Conservation (phyloP, 2,329 filamentous ascomycete genomes). For the Ascochyta lentis region DNA sequence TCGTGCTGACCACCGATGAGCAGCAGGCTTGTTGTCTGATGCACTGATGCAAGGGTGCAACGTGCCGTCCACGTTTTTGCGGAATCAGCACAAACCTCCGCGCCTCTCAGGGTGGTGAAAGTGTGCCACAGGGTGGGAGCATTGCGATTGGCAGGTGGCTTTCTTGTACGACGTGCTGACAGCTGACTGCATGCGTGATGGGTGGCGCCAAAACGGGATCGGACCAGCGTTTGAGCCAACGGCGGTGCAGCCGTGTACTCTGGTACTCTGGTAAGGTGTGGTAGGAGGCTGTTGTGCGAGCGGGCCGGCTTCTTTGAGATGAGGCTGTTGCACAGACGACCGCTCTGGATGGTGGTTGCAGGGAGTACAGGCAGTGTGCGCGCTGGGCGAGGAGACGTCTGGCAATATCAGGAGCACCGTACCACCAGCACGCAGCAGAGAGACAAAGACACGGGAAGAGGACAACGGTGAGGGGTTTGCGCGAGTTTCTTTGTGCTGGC, state of each 20-base stretch:
- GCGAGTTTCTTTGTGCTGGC: too few relatives aligned
- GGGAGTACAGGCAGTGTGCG: slow-evolving; percentile 25
- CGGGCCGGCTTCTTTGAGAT: slow-evolving; percentile 1
- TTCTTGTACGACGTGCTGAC: slow-evolving; percentile 18
- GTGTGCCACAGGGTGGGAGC: slow-evolving; percentile 30
- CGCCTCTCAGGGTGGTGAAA: slow-evolving; percentile 31
- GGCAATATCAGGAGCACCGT: slow-evolving; percentile 10
- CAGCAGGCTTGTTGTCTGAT: slow-evolving; percentile 9
- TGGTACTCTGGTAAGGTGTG: slow-evolving; percentile 21
- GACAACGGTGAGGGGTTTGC: too few relatives aligned
- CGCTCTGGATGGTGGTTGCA: slow-evolving; percentile 25
- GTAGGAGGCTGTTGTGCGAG: slow-evolving; percentile 14
- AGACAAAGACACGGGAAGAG: slow-evolving; percentile 11
- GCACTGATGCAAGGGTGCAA: slow-evolving; percentile 44
- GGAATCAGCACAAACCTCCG: slow-evolving; percentile 38
- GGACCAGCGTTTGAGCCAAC: slow-evolving; percentile 34
- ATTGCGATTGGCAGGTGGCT: slow-evolving; percentile 31
- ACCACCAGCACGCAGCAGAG: slow-evolving; percentile 14
- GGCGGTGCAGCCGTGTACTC: slow-evolving; percentile 39
- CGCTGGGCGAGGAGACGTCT: slow-evolving; percentile 5
- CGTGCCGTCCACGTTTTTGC: slow-evolving; percentile 46
- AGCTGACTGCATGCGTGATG: slow-evolving; percentile 21
- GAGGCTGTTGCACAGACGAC: slow-evolving; percentile 22
- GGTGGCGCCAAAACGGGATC: slow-evolving; percentile 38
- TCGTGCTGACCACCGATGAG: slow-evolving; percentile 22